These are phyloP conservation scores for Psophocarpus tetragonolobus DNA, from an alignment of 306 rosid species.

Conservation along the genomic window DNA sequence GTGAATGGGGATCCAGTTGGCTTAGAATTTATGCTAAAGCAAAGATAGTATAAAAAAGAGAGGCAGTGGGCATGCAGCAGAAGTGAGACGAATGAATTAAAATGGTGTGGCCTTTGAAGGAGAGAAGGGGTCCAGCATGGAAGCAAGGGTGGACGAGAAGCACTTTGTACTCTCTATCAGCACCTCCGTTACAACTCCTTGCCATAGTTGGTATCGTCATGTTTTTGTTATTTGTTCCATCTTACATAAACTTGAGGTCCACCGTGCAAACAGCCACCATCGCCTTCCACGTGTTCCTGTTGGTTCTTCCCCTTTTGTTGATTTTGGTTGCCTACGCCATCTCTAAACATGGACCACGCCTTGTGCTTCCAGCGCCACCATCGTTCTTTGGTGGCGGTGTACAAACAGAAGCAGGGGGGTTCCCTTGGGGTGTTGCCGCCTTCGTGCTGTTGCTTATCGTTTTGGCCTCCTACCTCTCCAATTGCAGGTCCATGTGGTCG, in stretches of 20 bases:
- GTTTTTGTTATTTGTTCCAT: conserved; percentile 54
- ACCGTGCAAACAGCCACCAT: conserved; percentile 45
- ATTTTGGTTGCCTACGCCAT: conserved; percentile 48
- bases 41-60: too few species aligned
- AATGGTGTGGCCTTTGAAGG: conserved; percentile 66
- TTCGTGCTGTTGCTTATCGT: conserved; percentile 55
- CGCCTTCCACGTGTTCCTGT: conserved; percentile 45
- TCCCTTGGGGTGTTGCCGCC: conserved; percentile 68
- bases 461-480: conserved; percentile 55
- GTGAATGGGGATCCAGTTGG: too few species aligned
- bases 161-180: conserved; percentile 45
- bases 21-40: too few species aligned
- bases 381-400: background rate
- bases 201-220: conserved; percentile 51
- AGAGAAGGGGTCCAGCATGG: conserved; percentile 58
- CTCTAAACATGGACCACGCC: conserved; percentile 38
- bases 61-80: too few species aligned
- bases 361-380: conserved; percentile 35
- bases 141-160: conserved; percentile 58
- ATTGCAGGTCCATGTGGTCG: conserved; percentile 67
- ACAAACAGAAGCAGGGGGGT: conserved; percentile 21
- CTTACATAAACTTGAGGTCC: conserved; percentile 51
- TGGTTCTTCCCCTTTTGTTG: conserved; percentile 53
- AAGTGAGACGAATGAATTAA: background rate
- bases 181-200: conserved; percentile 61